These are phyloP conservation scores for Fraxinus velutina DNA, from an alignment of 305 asterid genomes.

Conservation along the genomic window DNA sequence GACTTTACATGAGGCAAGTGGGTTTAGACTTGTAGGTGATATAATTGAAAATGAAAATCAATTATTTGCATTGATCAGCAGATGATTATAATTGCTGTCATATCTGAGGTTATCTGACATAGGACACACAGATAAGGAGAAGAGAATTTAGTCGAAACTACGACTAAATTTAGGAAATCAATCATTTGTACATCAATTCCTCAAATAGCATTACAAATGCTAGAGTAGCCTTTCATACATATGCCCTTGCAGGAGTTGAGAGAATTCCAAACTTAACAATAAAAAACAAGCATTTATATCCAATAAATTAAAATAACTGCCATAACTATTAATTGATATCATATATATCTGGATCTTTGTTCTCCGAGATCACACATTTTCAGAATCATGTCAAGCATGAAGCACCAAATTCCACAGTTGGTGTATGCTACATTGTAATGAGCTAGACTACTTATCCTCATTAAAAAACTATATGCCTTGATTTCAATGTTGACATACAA, in stretches of 20 bases:
- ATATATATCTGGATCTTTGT: neutral
- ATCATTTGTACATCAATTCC: neutral
- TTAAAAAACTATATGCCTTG: neutral
- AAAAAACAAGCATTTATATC: neutral
- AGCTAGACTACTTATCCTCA: neutral
- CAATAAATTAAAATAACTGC: neutral
- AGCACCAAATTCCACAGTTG: neutral
- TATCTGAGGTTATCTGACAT: neutral
- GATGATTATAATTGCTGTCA: neutral
- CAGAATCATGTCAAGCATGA: neutral
- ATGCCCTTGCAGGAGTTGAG: neutral
- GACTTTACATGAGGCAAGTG: neutral
- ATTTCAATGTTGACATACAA: neutral
- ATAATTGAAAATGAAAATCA: neutral
- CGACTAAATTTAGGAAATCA: neutral
- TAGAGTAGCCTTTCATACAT: neutral
- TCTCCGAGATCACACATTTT: neutral
- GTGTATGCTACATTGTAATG: neutral
- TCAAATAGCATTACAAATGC: neutral
- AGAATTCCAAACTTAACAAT: neutral
- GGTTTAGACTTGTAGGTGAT: neutral
- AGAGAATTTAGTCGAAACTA: neutral
- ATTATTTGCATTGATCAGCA: neutral
- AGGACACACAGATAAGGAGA: neutral
- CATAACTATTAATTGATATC: neutral